These are phyloP conservation scores for Ganoderma multipileum DNA, from an alignment of 1,284 basidiomycete species.

Conservation along the genomic window DNA sequence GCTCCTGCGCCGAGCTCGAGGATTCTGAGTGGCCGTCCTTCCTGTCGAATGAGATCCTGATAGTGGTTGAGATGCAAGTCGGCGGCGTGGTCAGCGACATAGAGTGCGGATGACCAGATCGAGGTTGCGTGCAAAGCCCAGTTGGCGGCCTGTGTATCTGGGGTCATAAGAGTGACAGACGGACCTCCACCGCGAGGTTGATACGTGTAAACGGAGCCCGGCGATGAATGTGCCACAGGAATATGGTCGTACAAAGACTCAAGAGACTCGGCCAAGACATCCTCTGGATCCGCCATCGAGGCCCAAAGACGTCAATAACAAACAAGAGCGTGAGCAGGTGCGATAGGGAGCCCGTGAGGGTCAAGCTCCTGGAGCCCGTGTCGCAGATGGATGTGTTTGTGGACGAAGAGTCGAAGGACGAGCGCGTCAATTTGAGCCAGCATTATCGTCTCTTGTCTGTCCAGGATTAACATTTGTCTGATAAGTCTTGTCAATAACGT, in stretches of 20 bases:
- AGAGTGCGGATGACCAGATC: conserved; percentile 73
- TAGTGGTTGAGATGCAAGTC: conserved; percentile 48
- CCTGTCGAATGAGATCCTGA: conserved; percentile 20
- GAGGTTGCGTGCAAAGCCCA: conserved; percentile 79
- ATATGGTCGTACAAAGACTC: conserved; percentile 64
- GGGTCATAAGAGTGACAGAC: conserved; percentile 53
- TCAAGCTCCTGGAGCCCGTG: not conserved
- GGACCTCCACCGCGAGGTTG: conserved; percentile 18
- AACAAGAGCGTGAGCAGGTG: too few species aligned
- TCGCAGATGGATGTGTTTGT: not conserved
- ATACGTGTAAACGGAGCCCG: conserved; percentile 51
- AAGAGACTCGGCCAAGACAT: conserved; percentile 67
- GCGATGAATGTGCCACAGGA: conserved; percentile 63
- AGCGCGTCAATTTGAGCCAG: not conserved
- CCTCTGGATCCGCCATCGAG: conserved; percentile 55
- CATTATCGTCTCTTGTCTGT: not conserved
- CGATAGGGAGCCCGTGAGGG: not conserved
- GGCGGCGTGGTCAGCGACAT: conserved; percentile 66
- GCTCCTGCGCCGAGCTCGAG: conserved; percentile 78
- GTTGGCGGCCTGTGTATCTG: conserved; percentile 69
- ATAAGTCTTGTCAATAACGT: not conserved
- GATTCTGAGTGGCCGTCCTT: conserved; percentile 46
- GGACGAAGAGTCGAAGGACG: not conserved
- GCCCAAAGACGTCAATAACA: not conserved
- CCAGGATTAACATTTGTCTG: not conserved